A percentile compares a stretch with the other conserved stretches of the same genome.
phyloP scores from a whole-genome alignment of 768 basidiomycete species.

The Rickenella mellea region DNA sequence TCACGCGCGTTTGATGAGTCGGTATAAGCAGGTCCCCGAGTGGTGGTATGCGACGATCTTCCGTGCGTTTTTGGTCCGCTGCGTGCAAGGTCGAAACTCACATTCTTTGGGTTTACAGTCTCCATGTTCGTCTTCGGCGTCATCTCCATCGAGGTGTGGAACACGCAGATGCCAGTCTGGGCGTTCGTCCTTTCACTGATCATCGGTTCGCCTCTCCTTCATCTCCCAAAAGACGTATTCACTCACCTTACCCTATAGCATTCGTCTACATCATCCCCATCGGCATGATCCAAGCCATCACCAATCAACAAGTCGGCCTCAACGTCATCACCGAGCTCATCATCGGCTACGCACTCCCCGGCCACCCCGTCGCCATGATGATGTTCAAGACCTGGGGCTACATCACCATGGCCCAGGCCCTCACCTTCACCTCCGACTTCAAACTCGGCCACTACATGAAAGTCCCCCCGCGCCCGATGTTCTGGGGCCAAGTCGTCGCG shows the following conservation, averaged over 20 bases:
- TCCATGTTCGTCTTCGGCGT: conserved; percentile 61
- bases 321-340: conserved; percentile 75
- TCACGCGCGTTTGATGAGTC: conserved; percentile 73
- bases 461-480: conserved; percentile 67
- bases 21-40: conserved; percentile 69
- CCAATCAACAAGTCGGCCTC: conserved; percentile 69
- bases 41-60: conserved; percentile 80
- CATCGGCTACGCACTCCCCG: conserved; percentile 72
- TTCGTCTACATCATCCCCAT: conserved; percentile 39
- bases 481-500: conserved; percentile 59
- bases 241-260: conserved; percentile 15
- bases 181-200: conserved; percentile 62
- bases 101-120: conserved; percentile 19
- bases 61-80: conserved; percentile 10
- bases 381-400: conserved; percentile 82
- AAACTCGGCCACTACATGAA: conserved; percentile 76
- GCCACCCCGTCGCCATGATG: conserved; percentile 75
- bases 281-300: conserved; percentile 60
- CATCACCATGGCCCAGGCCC: conserved; percentile 58
- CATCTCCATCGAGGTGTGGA: conserved; percentile 27
- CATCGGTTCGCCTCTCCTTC: conserved; percentile 29
- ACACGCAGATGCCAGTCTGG: conserved; percentile 17
- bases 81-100: background rate
- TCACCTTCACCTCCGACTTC: conserved; percentile 65
- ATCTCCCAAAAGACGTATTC: background rate